Evolutionary conservation across 202 grass and related monocot species (phyloP), one percentile per base, ranked within the genome.

Genomic region (Bolboschoenoplectus hybrid): DNA sequence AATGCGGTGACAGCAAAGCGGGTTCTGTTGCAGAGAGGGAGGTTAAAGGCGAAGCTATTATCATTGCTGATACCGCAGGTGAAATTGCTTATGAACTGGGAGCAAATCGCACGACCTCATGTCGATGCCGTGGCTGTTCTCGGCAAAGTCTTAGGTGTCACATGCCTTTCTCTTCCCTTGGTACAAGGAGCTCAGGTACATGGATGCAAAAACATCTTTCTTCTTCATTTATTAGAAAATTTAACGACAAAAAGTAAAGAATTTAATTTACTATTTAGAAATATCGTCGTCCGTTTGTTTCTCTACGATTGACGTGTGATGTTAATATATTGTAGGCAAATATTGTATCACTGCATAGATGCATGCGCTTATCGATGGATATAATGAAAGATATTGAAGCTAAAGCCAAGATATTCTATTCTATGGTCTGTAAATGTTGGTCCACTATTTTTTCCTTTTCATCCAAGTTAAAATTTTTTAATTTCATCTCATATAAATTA

Each of bases 1-100:
- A 95, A 89, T 81, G 90, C 93, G 38, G 87, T 92, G 80, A 93
- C 95, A 63, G 91, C 95, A 46, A 98, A 95, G 90, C 84, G 90
- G 47, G 88, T 98, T 77, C 81, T 98, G 84, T 86, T 89, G 40
- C 93, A 91, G 63, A 85, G 95, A 82, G 86, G 95, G 66, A 87
- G 89, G 89, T 84, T 93, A 84, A 98, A 98, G 91, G 50, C 94
- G 81, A 92, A 92, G 82, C 79, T 98, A 84, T 75, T 83, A 6
- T 60, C 84, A 20, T 55, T 94, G 51, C 87, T 93, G 20, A 67
- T 87, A 2, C 86, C 86, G 49, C 90, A 98, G 35, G 83, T 91
- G 5, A 87, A 85, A 3, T 84, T 93, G 9, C 91, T 98, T 6
- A 87, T 87, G 5, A 80, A 87, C 14, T 98, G 90, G 95, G 93